Percentiles rank a stretch among this genome's conserved stretches.
phyloP scores from a whole-genome alignment of 83 land plant genomes.

The Larix sibirica region DNA sequence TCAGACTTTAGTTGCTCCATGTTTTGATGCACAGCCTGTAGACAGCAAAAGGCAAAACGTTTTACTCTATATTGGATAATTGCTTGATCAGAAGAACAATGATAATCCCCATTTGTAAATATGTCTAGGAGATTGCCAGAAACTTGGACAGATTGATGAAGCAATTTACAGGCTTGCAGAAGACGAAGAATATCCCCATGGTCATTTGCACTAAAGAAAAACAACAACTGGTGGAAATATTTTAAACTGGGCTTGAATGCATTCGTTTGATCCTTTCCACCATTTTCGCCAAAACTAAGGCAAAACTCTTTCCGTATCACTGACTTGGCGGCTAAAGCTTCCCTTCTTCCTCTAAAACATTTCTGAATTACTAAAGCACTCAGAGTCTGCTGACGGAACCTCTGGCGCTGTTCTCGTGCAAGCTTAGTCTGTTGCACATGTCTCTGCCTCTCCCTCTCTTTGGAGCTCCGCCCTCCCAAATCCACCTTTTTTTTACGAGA shows the following conservation, averaged over 20 bases:
- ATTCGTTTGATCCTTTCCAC: neutral
- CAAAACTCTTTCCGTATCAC: neutral
- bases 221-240: conserved; percentile 76
- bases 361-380: conserved; percentile 82
- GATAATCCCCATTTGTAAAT: conserved; percentile 39
- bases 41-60: neutral
- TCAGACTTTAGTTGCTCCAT: conserved; percentile 57
- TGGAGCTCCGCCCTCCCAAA: conserved; percentile 90
- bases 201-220: conserved; percentile 60
- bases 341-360: too few relatives aligned
- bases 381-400: conserved; percentile 59
- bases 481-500: conserved; percentile 78
- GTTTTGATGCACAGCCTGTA: neutral
- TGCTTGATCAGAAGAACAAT: conserved; percentile 13
- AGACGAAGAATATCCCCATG: conserved; percentile 60
- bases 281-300: conserved; percentile 23
- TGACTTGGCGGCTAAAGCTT: too few relatives aligned
- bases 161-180: conserved; percentile 8
- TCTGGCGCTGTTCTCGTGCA: conserved; percentile 76
- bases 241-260: conserved; percentile 73
- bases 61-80: conserved; percentile 52
- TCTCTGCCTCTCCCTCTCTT: conserved; percentile 87
- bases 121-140: conserved; percentile 50
- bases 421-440: conserved; percentile 72
- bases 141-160: too few relatives aligned